phyloP scores from a whole-genome alignment of 805 yeast species.

The Saccharomycopsis olivae region DNA sequence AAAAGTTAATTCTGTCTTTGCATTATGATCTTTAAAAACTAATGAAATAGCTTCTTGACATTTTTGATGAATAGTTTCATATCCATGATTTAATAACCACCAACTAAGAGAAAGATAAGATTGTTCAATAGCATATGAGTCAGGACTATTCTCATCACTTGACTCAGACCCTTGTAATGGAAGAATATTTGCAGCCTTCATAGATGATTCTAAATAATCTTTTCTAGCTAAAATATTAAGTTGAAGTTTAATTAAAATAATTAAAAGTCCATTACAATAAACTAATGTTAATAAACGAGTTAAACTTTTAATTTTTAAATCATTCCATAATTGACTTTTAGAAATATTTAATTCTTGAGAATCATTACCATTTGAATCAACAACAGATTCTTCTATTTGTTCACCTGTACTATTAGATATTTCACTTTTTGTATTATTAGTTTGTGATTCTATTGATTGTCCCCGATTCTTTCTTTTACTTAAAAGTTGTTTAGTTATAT shows the following conservation, averaged over 20 bases:
- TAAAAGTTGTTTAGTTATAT: constrained; percentile 54
- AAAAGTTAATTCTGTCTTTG: constrained; percentile 58
- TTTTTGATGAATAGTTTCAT: constrained; percentile 44
- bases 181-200: constrained; percentile 48
- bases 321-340: constrained; percentile 45
- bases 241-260: constrained; percentile 77
- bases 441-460: constrained; percentile 11
- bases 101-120: constrained; percentile 80
- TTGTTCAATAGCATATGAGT: constrained; percentile 56
- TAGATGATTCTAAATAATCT: constrained; percentile 72
- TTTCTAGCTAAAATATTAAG: constrained; percentile 80
- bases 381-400: constrained; percentile 3
- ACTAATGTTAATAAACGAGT: constrained; percentile 62
- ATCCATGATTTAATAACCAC: constrained; percentile 90
- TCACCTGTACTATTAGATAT: constrained; percentile 13
- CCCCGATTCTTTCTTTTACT: constrained; percentile 25
- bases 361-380: neutral
- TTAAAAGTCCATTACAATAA: constrained; percentile 56
- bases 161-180: constrained; percentile 24
- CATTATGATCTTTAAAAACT: constrained; percentile 54
- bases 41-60: constrained; percentile 48
- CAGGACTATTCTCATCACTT: constrained; percentile 15
- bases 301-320: constrained; percentile 63
- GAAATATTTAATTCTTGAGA: neutral
- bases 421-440: constrained; percentile 15